Conservation (phyloP, 2,329 filamentous ascomycete genomes). For the Arachnomyces sp. region DNA sequence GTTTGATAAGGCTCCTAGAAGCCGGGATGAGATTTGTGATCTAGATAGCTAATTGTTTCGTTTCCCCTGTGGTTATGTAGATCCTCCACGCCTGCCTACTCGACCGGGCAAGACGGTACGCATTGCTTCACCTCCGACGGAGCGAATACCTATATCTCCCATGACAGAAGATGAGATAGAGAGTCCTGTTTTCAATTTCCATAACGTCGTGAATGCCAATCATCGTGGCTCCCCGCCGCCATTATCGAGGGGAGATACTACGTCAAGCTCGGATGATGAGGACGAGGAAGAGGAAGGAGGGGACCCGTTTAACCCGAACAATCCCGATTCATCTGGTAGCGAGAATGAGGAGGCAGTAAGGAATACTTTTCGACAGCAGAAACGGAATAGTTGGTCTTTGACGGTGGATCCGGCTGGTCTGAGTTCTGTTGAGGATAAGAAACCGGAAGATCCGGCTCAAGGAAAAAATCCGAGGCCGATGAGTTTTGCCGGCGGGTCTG, state of each 20-base stretch:
- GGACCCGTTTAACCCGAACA: slow-evolving; percentile 25
- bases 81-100: slow-evolving; percentile 7
- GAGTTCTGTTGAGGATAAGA: slow-evolving; percentile 22
- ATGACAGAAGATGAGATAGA: background rate
- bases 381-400: slow-evolving; percentile 5
- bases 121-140: slow-evolving; percentile 32
- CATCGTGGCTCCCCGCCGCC: slow-evolving; percentile 14
- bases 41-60: too few species aligned
- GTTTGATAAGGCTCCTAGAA: background rate
- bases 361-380: slow-evolving; percentile 4
- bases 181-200: background rate
- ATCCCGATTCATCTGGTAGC: slow-evolving; percentile 21
- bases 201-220: background rate
- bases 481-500: background rate
- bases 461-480: background rate
- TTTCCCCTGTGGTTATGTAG: too few species aligned
- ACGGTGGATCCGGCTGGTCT: slow-evolving; percentile 11
- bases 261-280: slow-evolving; percentile 24
- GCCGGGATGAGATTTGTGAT: too few species aligned
- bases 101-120: slow-evolving; percentile 17
- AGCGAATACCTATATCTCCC: slow-evolving; percentile 1
- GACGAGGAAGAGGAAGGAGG: slow-evolving; percentile 25
- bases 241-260: slow-evolving; percentile 16
- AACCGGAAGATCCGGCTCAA: slow-evolving; percentile 15
- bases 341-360: slow-evolving; percentile 18